These are phyloP conservation scores for Talaromyces trachyspermus DNA, from an alignment of 495 filamentous ascomycete genomes.

Conservation along the genomic window DNA sequence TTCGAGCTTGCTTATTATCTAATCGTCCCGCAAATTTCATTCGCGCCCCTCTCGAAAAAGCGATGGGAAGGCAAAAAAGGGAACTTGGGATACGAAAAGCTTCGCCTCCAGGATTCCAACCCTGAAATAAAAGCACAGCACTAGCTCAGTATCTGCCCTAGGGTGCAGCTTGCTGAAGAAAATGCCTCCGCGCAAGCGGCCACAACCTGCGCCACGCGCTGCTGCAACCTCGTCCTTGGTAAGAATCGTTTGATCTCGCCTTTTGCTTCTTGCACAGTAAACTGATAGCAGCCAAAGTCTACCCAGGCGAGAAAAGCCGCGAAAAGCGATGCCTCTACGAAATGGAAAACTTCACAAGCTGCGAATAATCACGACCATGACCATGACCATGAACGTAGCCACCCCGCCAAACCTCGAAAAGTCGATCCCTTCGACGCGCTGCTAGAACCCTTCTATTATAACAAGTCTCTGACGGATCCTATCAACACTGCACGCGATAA, in stretches of 20 bases:
- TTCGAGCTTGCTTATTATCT: not conserved
- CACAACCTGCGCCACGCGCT: conserved; percentile 19
- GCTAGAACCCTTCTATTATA: conserved; percentile 91
- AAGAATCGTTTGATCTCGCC: too few relatives aligned
- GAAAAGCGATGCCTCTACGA: not conserved
- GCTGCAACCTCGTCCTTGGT: conserved; percentile 18
- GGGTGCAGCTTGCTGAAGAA: conserved; percentile 9
- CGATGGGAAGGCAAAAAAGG: too few relatives aligned
- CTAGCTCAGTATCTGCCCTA: too few relatives aligned
- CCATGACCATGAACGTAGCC: conserved; percentile 6
- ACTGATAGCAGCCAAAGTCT: not conserved
- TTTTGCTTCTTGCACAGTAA: too few relatives aligned
- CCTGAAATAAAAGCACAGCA: too few relatives aligned
- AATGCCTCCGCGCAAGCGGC: conserved; percentile 28
- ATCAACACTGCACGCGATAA: conserved; percentile 92
- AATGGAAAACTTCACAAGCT: conserved; percentile 13
- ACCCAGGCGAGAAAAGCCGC: not conserved
- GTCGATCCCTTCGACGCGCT: conserved; percentile 68
- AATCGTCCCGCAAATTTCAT: not conserved
- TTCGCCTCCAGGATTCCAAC: too few relatives aligned
- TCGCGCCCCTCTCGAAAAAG: not conserved
- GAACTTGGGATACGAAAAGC: too few relatives aligned
- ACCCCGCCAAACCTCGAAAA: conserved; percentile 20
- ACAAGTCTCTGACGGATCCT: conserved; percentile 84
- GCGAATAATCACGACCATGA: conserved; percentile 3